Evolutionary conservation across 169 alveolate genomes (phyloP).

Genomic region (Miamiensis avidus): DNA sequence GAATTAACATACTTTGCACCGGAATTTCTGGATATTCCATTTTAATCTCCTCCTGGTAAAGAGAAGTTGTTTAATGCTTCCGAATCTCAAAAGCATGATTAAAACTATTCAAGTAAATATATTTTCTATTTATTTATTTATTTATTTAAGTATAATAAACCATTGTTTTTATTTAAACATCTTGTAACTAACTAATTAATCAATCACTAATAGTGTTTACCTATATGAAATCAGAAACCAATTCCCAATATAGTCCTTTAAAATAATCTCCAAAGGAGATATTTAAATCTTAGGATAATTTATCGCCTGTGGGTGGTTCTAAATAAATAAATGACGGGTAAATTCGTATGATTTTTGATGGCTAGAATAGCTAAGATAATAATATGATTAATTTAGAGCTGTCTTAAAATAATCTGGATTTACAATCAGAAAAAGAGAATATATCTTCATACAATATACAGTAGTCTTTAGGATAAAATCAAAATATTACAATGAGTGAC

Average conservation of each 20-base stretch:
- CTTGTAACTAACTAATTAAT: too few relatives aligned
- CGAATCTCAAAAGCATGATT: neutral
- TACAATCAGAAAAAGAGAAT: too few relatives aligned
- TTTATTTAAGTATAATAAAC: neutral
- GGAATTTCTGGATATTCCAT: neutral
- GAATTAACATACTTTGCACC: neutral
- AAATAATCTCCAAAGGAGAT: neutral
- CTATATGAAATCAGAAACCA: neutral
- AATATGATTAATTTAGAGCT: too few relatives aligned
- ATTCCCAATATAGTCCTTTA: neutral
- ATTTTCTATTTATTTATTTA: too few relatives aligned
- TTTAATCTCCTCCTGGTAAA: neutral
- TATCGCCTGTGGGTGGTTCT: too few relatives aligned
- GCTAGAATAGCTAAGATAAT: too few relatives aligned
- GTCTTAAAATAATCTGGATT: too few relatives aligned
- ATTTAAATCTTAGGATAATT: neutral
- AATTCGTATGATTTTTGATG: too few relatives aligned
- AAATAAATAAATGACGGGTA: too few relatives aligned
- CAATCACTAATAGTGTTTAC: neutral
- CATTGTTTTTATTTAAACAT: neutral
- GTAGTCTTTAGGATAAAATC: too few relatives aligned
- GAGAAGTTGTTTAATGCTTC: neutral
- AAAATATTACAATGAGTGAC: too few relatives aligned
- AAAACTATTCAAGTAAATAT: neutral
- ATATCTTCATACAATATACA: too few relatives aligned